phyloP scores from a whole-genome alignment of 2,329 filamentous ascomycete species.

The Dendrostoma leiphaemia region DNA sequence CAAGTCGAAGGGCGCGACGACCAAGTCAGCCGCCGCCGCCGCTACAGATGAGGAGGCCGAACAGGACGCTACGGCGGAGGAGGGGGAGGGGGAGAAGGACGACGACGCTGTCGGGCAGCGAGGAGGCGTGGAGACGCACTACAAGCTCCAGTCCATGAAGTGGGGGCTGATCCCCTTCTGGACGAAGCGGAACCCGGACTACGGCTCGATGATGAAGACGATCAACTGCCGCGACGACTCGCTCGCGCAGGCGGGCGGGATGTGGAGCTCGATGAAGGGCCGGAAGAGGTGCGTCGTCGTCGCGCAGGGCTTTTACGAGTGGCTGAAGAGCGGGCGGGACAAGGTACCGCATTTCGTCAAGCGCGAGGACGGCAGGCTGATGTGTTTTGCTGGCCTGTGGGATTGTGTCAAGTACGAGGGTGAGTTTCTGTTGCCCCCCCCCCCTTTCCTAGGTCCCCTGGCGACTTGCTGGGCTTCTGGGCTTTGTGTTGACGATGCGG shows the following conservation, averaged over 20 bases:
- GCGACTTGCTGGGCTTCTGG: not conserved
- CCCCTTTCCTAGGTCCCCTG: not conserved
- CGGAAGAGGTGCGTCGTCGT: constrained; percentile 84
- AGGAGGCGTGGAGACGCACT: constrained; percentile 48
- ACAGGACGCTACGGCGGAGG: not conserved
- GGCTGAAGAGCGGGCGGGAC: constrained; percentile 80
- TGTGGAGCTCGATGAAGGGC: constrained; percentile 92
- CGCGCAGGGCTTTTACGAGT: constrained; percentile 94
- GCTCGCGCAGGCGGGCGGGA: constrained; percentile 68
- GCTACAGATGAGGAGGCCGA: constrained; percentile 1
- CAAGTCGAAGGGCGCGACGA: constrained; percentile 22
- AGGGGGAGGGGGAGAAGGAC: not conserved
- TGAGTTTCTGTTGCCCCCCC: constrained; percentile 28
- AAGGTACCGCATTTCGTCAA: constrained; percentile 84
- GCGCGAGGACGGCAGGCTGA: constrained; percentile 75
- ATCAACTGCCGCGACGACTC: constrained; percentile 97
- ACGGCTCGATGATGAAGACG: constrained; percentile 75
- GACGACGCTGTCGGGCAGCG: not conserved
- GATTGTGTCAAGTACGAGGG: constrained; percentile 82
- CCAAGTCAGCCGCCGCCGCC: constrained; percentile 16
- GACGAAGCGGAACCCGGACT: constrained; percentile 82
- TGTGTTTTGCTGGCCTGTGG: constrained; percentile 92
- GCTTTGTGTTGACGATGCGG: constrained; percentile 3
- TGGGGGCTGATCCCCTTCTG: constrained; percentile 95
- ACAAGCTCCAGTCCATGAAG: constrained; percentile 90